Evolutionary conservation across 768 basidiomycete species (phyloP), one percentile per base, ranked within the genome.

Genomic region (Boletus bicolor): DNA sequence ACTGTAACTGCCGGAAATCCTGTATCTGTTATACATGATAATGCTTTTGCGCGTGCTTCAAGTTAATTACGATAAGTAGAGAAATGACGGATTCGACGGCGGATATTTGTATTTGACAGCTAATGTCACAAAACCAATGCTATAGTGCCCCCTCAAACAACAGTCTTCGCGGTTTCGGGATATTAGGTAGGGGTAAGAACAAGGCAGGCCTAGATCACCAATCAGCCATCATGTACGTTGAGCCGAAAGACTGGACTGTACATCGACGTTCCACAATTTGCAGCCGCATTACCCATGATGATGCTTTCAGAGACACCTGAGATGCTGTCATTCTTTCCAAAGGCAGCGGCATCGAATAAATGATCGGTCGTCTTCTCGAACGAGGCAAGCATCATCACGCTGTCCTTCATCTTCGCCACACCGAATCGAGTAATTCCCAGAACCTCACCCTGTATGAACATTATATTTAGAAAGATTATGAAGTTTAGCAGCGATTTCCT

Each of bases 301-400:
- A 99, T 99, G 69, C 96, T 98, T 72, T 99, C 97, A 19, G 97
- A 98, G 7, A 99, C 96, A 49, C 97, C 97, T 32, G 92, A 87
- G 51, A 99, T 97, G 54, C 82, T 84, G 67, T 99, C 97, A 48
- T 86, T 93, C 73, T 98, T 98, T 11, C 94, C 93, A 70, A 89
- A 95, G 3, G 97, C 91, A 10, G 97, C 89, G 3, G 97, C 97
- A 67, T 99, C 94, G 74, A 99, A 99, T 56, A 99, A 75, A 72
- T 99, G 97, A 76, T 99, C 97, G 14, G 97, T 99, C 15, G 97
- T 98, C 77, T 98, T 98, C 75, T 99, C 97, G 72, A 99, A 99
- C 26, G 93, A 97, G 10, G 97, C 97, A 64, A 98, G 78, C 97
- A 98, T 99, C 65, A 99, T 83, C 1, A 98, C 95, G 65, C 92